Percentiles rank a stretch among this genome's conserved stretches.
Conservation (phyloP, 371 early-diverging fungal species). For the Rhizomucor miehei region DNA sequence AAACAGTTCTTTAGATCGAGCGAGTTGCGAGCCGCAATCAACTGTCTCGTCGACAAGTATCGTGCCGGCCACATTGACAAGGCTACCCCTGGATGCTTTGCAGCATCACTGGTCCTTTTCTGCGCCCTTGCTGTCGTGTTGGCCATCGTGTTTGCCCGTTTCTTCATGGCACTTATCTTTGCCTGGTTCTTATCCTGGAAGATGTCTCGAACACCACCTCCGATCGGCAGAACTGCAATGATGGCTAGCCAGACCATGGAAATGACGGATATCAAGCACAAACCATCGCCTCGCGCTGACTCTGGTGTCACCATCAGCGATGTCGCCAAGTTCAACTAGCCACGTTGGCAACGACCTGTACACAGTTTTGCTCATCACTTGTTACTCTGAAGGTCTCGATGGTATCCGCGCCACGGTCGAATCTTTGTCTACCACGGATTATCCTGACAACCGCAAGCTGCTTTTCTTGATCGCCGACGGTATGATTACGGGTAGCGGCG, state of each 20-base stretch:
- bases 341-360: slow-evolving; percentile 48
- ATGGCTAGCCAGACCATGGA: slow-evolving; percentile 21
- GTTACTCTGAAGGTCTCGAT: slow-evolving; percentile 90
- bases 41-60: slow-evolving; percentile 65
- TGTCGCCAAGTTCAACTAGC: slow-evolving; percentile 5
- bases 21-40: slow-evolving; percentile 43
- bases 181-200: slow-evolving; percentile 78
- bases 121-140: slow-evolving; percentile 65
- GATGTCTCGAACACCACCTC: slow-evolving; percentile 49
- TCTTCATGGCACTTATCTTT: slow-evolving; percentile 83
- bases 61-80: slow-evolving; percentile 78
- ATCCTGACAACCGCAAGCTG: slow-evolving; percentile 87
- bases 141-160: slow-evolving; percentile 68
- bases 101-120: slow-evolving; percentile 71
- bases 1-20: slow-evolving; percentile 56
- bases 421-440: slow-evolving; percentile 84
- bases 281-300: slow-evolving; percentile 12
- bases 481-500: slow-evolving; percentile 79
- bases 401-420: slow-evolving; percentile 88
- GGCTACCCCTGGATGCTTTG: slow-evolving; percentile 84
- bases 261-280: slow-evolving; percentile 23
- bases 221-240: background rate
- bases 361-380: slow-evolving; percentile 73
- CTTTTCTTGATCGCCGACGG: slow-evolving; percentile 91
- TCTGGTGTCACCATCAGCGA: slow-evolving; percentile 7